phyloP scores from a whole-genome alignment of 345 rosid species.

The Aquilaria malaccensis region DNA sequence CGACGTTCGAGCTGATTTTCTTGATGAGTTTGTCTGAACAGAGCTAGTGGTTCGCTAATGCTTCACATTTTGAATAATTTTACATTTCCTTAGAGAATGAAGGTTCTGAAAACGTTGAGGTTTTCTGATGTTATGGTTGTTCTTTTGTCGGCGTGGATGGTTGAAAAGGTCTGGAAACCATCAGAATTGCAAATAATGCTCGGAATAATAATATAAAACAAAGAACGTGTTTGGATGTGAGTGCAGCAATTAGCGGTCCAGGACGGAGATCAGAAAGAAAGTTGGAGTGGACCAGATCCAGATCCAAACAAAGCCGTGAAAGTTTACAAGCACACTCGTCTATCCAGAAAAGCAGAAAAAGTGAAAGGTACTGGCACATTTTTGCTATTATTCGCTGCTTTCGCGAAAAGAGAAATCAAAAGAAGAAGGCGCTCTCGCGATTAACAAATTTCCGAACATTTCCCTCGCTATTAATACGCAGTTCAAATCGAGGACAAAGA shows the following conservation, averaged over 20 bases:
- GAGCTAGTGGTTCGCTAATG: too few species aligned
- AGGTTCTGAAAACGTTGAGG: too few species aligned
- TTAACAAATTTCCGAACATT: conserved; percentile 15
- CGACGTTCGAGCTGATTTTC: neutral
- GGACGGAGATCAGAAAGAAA: conserved; percentile 45
- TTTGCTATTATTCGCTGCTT: conserved; percentile 3
- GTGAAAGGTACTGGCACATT: conserved; percentile 44
- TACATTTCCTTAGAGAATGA: too few species aligned
- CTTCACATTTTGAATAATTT: too few species aligned
- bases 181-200: too few species aligned
- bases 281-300: conserved; percentile 58
- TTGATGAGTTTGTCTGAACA: too few species aligned
- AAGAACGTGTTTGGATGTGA: conserved; percentile 1
- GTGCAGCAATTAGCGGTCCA: conserved; percentile 59
- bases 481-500: conserved; percentile 47
- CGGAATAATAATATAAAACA: too few species aligned
- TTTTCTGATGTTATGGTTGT: too few species aligned
- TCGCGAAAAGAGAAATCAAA: conserved; percentile 11
- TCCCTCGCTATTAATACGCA: conserved; percentile 21
- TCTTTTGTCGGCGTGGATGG: too few species aligned
- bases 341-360: conserved; percentile 44
- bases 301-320: conserved; percentile 61
- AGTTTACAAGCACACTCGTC: conserved; percentile 42
- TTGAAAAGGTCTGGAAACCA: too few species aligned
- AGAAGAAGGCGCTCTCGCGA: conserved; percentile 11